Base-by-base conservation (phyloP, 768 basidiomycete species). In the Paxillus rubicundulus region DNA sequence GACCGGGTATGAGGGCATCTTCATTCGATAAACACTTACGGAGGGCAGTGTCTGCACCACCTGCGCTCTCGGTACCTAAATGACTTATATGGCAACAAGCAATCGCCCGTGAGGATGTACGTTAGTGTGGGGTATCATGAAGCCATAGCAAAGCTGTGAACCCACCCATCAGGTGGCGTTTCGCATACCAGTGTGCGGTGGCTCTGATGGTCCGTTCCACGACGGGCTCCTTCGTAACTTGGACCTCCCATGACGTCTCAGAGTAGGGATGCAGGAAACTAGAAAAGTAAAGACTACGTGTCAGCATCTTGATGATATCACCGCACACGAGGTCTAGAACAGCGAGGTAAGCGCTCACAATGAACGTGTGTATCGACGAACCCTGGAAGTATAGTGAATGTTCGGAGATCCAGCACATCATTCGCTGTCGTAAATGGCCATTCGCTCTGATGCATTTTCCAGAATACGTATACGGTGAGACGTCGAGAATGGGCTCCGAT, bases 51-150 rank as follows among this genome's bases (percentile, higher is more conserved):
- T 86, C 84, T 16, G 83, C 81, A 59, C 85, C 84, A 21, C 69
- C 76, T 1, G 83, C 82, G 2, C 83, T 84, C 62, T 86, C 84
- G 1, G 84, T 85, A n/a, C 85, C 84, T 5, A 86, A 71, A 59
- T 86, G 84, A 30, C 83, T 84, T 60, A 30, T 37, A 45, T 39
- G 36, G 20, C 12, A 13, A 30, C 28, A 30, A 30, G 9, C 6
- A 8, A 30, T 10, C 7, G 33, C 9, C 33, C 21, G n/a, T 39
- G 9, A 18, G 37, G n/a, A n/a, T 45, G 33, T 43, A 40, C 24
- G 44, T 37, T 8, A 37, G 9, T 51, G 27, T 21, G 34, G 37
- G 24, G 18, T 52, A 16, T 14, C 5, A 46, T 32, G 12, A 27
- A 18, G 21, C 65, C 66, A 17, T 21, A 83, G 85, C 82, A 72